Evolutionary conservation across 495 filamentous ascomycete genomes (phyloP).

Genomic region (Haplographium delicatum): DNA sequence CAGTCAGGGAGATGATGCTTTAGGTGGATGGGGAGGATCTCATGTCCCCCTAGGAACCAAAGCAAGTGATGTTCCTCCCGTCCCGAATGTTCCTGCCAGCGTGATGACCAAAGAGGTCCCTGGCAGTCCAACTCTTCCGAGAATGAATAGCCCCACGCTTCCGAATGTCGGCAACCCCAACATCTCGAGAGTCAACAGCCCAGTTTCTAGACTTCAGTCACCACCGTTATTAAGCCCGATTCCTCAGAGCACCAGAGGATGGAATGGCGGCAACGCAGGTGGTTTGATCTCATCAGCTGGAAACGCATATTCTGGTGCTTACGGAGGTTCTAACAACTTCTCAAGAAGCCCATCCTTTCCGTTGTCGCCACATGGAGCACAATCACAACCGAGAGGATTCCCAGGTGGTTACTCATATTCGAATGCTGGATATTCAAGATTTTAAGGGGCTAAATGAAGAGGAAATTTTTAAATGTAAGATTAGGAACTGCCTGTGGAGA

Average conservation of each 20-base stretch:
- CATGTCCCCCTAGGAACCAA: conserved; percentile 8
- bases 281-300: conserved; percentile 14
- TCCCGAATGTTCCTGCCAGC: conserved; percentile 1
- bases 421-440: conserved; percentile 13
- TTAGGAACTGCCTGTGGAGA: no score
- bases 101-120: conserved; percentile 13
- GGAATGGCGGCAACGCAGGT: conserved; percentile 17
- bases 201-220: conserved; percentile 1
- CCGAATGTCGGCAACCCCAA: no score
- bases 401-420: conserved; percentile 6
- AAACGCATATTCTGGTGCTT: conserved; percentile 15
- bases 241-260: conserved; percentile 9
- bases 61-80: neutral
- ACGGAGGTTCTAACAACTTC: conserved; percentile 7
- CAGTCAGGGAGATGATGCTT: conserved; percentile 22
- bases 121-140: no score
- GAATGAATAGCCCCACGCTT: conserved; percentile 4
- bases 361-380: neutral
- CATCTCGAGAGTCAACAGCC: neutral
- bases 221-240: conserved; percentile 7
- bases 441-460: conserved; percentile 12
- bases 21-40: conserved; percentile 25
- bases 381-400: conserved; percentile 10
- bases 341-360: conserved; percentile 8
- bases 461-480: no score